Base-by-base conservation (phyloP, 2,329 filamentous ascomycete species). In the Diaporthe sp. region DNA sequence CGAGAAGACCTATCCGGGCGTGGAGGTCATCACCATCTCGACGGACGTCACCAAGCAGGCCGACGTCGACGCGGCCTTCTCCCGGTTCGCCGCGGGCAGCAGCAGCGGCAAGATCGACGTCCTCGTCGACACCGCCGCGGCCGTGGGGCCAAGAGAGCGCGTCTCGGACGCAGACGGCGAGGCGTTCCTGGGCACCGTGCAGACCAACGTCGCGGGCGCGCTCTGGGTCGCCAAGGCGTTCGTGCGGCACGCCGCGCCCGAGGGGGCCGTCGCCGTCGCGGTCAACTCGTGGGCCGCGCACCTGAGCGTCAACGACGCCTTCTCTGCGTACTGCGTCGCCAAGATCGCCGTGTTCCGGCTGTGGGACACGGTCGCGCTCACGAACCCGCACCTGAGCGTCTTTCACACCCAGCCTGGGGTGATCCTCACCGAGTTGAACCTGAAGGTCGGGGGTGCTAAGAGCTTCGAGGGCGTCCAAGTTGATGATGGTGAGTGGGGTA, bases 301-400 rank as follows among this genome's bases (percentile, higher is more conserved):
- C 12, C 34, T 77, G 74, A 13, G 69, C 77, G 1, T 75, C 73
- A 22, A n/a, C 70, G 19, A 77, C 72, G 1, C 39, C 61, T 6
- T 79, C 19, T 2, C 62, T 1, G 7, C 62, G 17, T 51, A 79
- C 37, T 42, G 74, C 15, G 55, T 75, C 7, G 74, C 77, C 6
- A 79, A 79, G 58, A 39, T 76, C 8, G 78, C 78, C 8, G 37
- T 57, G 31, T 46, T 57, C 8, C 78, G 78, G 68, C 31, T 78
- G 4, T 61, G 74, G 34, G 78, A 79, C 46, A 78, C 73, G 37
- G 25, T 78, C 0, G 75, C 78, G 7, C 39, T 69, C 1, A 73
- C 78, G 71, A 75, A 79, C 44, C 77, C 76, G 4, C 25, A 72
- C 31, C 44, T 79, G 39, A 75, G 75, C 68, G 62, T 76, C 5